Base-by-base conservation (phyloP, 257 asterid genomes). In the Eucommia ulmoides region DNA sequence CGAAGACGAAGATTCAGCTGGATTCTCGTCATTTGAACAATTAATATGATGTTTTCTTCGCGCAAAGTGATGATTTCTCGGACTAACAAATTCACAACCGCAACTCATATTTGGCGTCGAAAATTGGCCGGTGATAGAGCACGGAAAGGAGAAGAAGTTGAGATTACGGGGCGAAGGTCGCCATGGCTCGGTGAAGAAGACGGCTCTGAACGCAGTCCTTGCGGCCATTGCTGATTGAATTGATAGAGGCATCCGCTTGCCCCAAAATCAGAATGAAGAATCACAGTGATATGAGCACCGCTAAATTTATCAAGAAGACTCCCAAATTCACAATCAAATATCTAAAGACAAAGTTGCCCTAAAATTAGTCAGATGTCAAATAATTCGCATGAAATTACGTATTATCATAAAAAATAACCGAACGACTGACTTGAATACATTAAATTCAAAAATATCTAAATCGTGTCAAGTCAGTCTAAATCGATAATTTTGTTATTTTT, bases 171-270 rank as follows among this genome's bases (percentile, higher is more conserved):
- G 65, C 11, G 64, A 23, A 56, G 86, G 77, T 57, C 68, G 66
- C 76, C 82, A 73, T 55, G 72, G 77, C 41, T 80, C 83, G 50
- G 74, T 69, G 46, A 78, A 63, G 79, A 73, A 70, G 46, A 82
- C 63, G 45, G 63, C 60, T 64, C 91, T 67, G 54, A 74, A 46
- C 45, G 66, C 62, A 50, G 63, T 71, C 55, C 82, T 55, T 63
- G 84, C 74, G 59, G 78, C 94, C 97, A 88, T 83, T 74, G 19
- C 55, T 41, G 63, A 33, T 3, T 19, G 15, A 5, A 29, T 29
- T 5, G 7, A 29, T 29, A 29, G 38, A 7, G 38, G 7, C 38
- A 5, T 5, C 8, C 38, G 7, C 38, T 29, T 12, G 12, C 12
- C 38, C 8, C 7, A 29, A 5, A 12, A 12, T 29, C 38, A 12